These are phyloP conservation scores for Phytomonas serpens DNA, from an alignment of 208 protist species.

Conservation along the genomic window DNA sequence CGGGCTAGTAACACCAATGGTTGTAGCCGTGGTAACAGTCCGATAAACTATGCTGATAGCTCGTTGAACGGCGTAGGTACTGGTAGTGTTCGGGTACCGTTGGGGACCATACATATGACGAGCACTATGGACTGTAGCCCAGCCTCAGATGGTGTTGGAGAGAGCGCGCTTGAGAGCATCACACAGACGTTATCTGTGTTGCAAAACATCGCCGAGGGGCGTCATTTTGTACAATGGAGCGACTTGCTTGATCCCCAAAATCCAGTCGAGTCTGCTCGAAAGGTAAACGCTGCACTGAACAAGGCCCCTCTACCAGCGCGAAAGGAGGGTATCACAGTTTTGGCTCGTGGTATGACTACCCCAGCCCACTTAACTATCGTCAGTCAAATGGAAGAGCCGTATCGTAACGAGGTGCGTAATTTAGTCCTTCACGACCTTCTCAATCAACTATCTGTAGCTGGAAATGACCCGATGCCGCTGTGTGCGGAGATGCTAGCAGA, in stretches of 20 bases:
- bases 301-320: constrained; percentile 9
- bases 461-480: constrained; percentile 18
- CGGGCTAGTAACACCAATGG: constrained; percentile 1
- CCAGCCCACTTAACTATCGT: constrained; percentile 46
- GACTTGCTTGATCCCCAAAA: constrained; percentile 21
- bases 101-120: constrained; percentile 16
- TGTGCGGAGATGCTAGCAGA: constrained; percentile 43
- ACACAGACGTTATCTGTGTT: constrained; percentile 18
- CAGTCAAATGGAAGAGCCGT: constrained; percentile 26
- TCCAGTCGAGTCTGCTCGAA: constrained; percentile 9
- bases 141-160: constrained; percentile 9
- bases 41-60: constrained; percentile 2
- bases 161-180: constrained; percentile 24
- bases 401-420: constrained; percentile 40
- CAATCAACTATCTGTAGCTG: constrained; percentile 17
- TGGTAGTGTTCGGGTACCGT: constrained; percentile 2
- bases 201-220: constrained; percentile 21
- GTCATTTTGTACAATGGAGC: constrained; percentile 24
- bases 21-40: neutral
- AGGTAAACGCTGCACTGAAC: constrained; percentile 11
- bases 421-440: constrained; percentile 50
- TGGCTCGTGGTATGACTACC: constrained; percentile 30
- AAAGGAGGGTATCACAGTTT: constrained; percentile 16
- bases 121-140: constrained; percentile 14
- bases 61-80: neutral